Conservation (phyloP, 2,329 filamentous ascomycete genomes). For the Fusarium coicis region DNA sequence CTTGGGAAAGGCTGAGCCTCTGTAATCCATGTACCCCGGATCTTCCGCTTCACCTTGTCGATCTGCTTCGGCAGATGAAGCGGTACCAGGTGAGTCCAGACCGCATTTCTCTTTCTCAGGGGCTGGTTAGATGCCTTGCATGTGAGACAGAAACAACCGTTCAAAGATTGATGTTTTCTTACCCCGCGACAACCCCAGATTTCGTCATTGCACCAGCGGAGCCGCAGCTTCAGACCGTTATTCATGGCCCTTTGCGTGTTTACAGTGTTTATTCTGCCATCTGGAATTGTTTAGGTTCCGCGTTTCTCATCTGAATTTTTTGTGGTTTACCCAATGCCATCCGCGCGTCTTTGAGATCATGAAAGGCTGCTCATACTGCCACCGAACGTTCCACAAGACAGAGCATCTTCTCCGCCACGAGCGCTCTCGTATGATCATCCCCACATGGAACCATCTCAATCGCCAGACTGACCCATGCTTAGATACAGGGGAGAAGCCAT, state of each 20-base stretch:
- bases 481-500: slow-evolving; percentile 34
- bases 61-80: slow-evolving; percentile 1
- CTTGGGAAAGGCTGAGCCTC: not conserved
- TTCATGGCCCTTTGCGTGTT: not conserved
- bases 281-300: not conserved
- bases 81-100: not conserved
- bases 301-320: too few species aligned
- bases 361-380: slow-evolving; percentile 1
- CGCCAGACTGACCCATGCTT: not conserved
- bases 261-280: not conserved
- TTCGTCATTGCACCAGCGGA: not conserved
- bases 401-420: slow-evolving; percentile 5
- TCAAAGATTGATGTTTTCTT: too few species aligned
- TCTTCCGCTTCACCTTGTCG: not conserved
- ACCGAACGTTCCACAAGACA: slow-evolving; percentile 1
- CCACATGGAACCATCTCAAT: not conserved
- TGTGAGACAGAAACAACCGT: not conserved
- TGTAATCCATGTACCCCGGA: not conserved
- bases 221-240: not conserved
- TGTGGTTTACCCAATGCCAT: not conserved
- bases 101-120: not conserved
- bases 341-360: not conserved
- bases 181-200: not conserved
- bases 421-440: not conserved
- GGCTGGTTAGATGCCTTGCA: not conserved